Conservation (phyloP, 257 asterid genomes). For the Buddleja alternifolia region DNA sequence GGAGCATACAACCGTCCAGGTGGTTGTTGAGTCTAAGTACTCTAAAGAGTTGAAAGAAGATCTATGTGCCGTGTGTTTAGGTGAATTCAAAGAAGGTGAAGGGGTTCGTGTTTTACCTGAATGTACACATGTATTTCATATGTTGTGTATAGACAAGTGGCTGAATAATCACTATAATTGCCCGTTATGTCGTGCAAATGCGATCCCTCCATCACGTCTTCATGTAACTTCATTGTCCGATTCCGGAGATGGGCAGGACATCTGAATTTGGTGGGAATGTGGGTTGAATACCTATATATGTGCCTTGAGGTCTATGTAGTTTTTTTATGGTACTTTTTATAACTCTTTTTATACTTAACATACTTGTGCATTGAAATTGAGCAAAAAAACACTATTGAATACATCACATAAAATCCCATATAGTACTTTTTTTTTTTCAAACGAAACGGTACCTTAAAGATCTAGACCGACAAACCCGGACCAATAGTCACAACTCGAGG, state of each 20-base stretch:
- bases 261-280: background rate
- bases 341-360: no score
- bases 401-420: no score
- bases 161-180: slow-evolving; percentile 51
- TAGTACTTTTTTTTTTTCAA: no score
- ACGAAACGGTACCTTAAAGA: no score
- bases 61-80: slow-evolving; percentile 50
- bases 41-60: slow-evolving; percentile 41
- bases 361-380: no score
- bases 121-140: slow-evolving; percentile 44
- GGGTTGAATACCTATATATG: background rate
- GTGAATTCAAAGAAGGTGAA: slow-evolving; percentile 40
- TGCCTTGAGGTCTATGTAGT: background rate
- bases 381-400: no score
- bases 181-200: slow-evolving; percentile 59
- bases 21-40: slow-evolving; percentile 36
- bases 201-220: slow-evolving; percentile 25
- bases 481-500: no score
- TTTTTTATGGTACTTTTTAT: background rate
- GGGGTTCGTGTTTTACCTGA: slow-evolving; percentile 39
- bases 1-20: slow-evolving; percentile 30
- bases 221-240: background rate
- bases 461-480: no score
- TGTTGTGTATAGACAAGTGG: slow-evolving; percentile 47
- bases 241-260: background rate